phyloP scores from a whole-genome alignment of 2,329 filamentous ascomycete genomes.

The Bipolaris oryzae region DNA sequence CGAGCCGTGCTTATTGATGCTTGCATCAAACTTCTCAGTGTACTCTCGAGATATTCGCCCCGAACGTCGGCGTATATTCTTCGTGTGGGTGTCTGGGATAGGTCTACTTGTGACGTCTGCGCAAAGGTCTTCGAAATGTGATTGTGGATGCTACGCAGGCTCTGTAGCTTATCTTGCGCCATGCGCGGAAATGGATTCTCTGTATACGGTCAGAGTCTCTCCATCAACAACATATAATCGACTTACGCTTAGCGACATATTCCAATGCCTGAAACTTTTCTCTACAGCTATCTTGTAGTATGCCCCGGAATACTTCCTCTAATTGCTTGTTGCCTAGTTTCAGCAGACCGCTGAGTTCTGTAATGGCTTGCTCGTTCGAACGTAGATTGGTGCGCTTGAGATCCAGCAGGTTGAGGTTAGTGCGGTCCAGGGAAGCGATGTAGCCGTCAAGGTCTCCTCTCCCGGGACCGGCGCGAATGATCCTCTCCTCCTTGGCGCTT shows the following conservation, averaged over 20 bases:
- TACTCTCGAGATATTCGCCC: constrained; percentile 82
- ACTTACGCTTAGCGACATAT: constrained; percentile 83
- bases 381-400: constrained; percentile 90
- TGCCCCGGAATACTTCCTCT: constrained; percentile 80
- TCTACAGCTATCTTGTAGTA: constrained; percentile 77
- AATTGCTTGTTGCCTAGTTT: constrained; percentile 81
- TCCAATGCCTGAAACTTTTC: constrained; percentile 83
- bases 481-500: constrained; percentile 87
- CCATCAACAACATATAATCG: not conserved
- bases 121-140: constrained; percentile 70
- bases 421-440: constrained; percentile 84
- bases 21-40: constrained; percentile 82
- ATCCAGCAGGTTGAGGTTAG: constrained; percentile 81
- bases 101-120: constrained; percentile 53
- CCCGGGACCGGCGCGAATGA: constrained; percentile 71
- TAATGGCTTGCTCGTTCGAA: constrained; percentile 86
- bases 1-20: constrained; percentile 80
- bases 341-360: constrained; percentile 77
- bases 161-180: constrained; percentile 74
- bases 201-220: constrained; percentile 36
- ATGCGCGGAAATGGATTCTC: constrained; percentile 79
- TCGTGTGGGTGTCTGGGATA: constrained; percentile 70
- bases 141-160: constrained; percentile 77
- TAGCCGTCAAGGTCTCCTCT: constrained; percentile 83
- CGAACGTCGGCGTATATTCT: constrained; percentile 85